These are phyloP conservation scores for Boletales sp. DNA, from an alignment of 768 basidiomycete genomes.

Conservation along the genomic window DNA sequence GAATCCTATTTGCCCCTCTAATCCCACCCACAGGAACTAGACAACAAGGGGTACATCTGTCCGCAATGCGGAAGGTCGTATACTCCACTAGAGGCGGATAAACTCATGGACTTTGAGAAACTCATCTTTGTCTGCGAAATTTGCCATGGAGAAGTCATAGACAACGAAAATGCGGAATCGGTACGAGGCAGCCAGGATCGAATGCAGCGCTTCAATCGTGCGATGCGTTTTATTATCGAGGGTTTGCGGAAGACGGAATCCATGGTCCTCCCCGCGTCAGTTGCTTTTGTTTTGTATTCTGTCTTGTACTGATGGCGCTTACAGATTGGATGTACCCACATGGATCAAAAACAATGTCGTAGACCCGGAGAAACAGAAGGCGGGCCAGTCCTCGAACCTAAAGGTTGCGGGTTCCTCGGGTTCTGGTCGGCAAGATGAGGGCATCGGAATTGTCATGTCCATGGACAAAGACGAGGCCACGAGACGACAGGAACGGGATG, in stretches of 20 bases:
- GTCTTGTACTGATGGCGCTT: slow-evolving; percentile 1
- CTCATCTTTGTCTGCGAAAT: slow-evolving; percentile 81
- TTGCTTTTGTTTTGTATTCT: slow-evolving; percentile 11
- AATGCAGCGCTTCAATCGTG: slow-evolving; percentile 92
- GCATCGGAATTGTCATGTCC: slow-evolving; percentile 81
- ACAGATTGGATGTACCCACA: slow-evolving; percentile 74
- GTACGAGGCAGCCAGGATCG: slow-evolving; percentile 85
- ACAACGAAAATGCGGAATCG: slow-evolving; percentile 89
- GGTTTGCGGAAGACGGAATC: slow-evolving; percentile 86
- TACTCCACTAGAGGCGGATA: slow-evolving; percentile 80
- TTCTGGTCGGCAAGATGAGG: slow-evolving; percentile 60
- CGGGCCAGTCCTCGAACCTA: slow-evolving; percentile 50
- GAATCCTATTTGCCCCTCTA: neutral
- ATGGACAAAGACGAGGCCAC: slow-evolving; percentile 86
- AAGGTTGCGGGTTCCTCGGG: slow-evolving; percentile 73
- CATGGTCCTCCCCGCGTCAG: slow-evolving; percentile 80
- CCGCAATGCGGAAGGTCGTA: slow-evolving; percentile 83
- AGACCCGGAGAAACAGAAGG: slow-evolving; percentile 60
- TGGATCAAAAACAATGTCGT: slow-evolving; percentile 77
- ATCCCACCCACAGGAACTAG: slow-evolving; percentile 66
- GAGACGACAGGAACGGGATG: slow-evolving; percentile 67
- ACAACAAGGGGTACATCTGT: slow-evolving; percentile 97
- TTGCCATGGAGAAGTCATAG: slow-evolving; percentile 80
- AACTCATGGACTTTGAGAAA: slow-evolving; percentile 67
- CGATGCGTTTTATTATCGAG: slow-evolving; percentile 85